Conservation (phyloP, 192 early-diverging fungal genomes). For the Entomortierella chlamydospora region DNA sequence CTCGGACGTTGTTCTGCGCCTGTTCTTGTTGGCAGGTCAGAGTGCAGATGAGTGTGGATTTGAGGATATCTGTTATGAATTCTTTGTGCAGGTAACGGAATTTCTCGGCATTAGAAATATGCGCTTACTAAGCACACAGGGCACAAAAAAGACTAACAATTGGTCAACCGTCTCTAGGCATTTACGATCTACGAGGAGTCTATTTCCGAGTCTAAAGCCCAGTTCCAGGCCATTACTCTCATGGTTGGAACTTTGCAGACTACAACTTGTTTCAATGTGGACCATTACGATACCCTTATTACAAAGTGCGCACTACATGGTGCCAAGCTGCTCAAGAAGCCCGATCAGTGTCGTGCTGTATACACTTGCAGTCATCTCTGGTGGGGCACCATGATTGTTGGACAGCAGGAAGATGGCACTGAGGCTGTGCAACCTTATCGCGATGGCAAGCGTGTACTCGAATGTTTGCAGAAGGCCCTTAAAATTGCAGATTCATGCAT, state of each 20-base stretch:
- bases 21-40: constrained; percentile 90
- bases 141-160: too few relatives aligned
- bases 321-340: constrained; percentile 90
- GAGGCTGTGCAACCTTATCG: constrained; percentile 76
- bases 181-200: constrained; percentile 98
- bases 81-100: constrained; percentile 90
- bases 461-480: constrained; percentile 93
- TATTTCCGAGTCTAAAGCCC: constrained; percentile 91
- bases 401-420: constrained; percentile 61
- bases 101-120: too few relatives aligned
- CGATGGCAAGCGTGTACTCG: constrained; percentile 90
- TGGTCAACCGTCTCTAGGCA: constrained; percentile 65
- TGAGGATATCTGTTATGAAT: constrained; percentile 97
- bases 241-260: constrained; percentile 90
- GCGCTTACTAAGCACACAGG: too few relatives aligned
- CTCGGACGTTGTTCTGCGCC: constrained; percentile 73
- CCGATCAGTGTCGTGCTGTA: constrained; percentile 93
- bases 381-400: constrained; percentile 78
- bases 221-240: constrained; percentile 89
- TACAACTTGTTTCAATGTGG: constrained; percentile 83
- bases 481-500: constrained; percentile 95
- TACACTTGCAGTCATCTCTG: constrained; percentile 90
- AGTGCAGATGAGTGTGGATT: constrained; percentile 87
- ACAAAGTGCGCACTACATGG: constrained; percentile 93
- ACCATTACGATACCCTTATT: constrained; percentile 96